Base-by-base conservation (phyloP, 2,329 filamentous ascomycete genomes). In the Epichloe gansuensis region DNA sequence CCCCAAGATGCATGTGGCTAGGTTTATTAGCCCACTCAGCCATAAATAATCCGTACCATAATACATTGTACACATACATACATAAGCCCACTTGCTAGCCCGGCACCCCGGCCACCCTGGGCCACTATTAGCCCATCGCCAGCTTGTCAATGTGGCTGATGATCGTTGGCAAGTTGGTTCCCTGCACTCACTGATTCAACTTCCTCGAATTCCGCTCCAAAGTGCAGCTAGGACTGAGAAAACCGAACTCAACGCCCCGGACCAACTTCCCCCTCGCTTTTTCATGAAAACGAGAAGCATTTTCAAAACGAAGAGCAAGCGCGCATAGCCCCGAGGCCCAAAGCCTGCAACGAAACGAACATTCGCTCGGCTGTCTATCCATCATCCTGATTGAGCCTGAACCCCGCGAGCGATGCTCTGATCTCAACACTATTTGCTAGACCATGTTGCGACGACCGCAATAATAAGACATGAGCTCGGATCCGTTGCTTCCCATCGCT, bases 401-500 rank as follows among this genome's bases (percentile, higher is more conserved):
- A 34, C n/a, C 23, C 46, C 7, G 15, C 38, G 45, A 45, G 25
- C 42, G 12, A 51, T 43, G 43, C 45, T 46, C 44, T 47, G 44
- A 46, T 42, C 25, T 17, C 37, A 17, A 25, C n/a, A 23, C n/a
- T 44, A 13, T 12, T 35, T 47, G 34, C 50, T 57, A 56, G 62
- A 64, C 56, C 56, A 67, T 66, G 65, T 61, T 67, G 62, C 50
- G 63, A 57, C 52, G 57, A 57, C 58, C 60, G 54, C 69, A 67
- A 65, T 73, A 76, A 72, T 69, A 76, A 85, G 72, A 66, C 17
- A 95, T 95, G 90, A 85, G 81, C 73, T 78, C 87, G 72, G 91
- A 96, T 75, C 84, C 88, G 69, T 81, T 95, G 68, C 86, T 91
- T 68, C 90, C 91, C 70, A 83, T 91, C 74, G 87, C 91, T 70